Evolutionary conservation across 1,284 basidiomycete species (phyloP).

Genomic region (Cryptococcus amylolentus): DNA sequence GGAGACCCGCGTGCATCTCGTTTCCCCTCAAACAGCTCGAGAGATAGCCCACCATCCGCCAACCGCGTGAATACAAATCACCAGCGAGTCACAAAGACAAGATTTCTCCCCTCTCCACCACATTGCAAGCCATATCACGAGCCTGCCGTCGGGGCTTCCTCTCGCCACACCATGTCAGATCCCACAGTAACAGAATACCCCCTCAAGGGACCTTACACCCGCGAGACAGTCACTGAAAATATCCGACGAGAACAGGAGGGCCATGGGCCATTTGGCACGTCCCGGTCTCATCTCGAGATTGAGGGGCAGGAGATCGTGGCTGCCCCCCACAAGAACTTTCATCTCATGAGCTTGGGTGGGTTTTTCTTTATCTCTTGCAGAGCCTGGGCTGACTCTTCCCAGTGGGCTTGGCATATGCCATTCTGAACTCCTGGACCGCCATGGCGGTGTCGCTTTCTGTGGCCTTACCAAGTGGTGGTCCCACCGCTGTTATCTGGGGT

Average conservation of each 20-base stretch:
- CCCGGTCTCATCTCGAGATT: constrained; percentile 1
- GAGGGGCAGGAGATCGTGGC: neutral
- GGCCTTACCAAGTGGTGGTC: constrained; percentile 43
- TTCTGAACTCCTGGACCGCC: constrained; percentile 31
- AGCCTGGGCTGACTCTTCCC: neutral
- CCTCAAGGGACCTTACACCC: constrained; percentile 24
- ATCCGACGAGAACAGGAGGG: constrained; percentile 25
- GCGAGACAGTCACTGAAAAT: constrained; percentile 18
- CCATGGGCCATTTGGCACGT: constrained; percentile 17
- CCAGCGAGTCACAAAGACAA: too few species aligned
- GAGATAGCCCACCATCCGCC: too few species aligned
- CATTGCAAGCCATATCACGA: too few species aligned
- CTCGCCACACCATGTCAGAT: neutral
- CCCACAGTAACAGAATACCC: neutral
- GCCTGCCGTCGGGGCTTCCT: too few species aligned
- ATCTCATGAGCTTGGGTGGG: constrained; percentile 22
- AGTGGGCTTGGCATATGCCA: constrained; percentile 35
- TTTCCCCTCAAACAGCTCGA: neutral
- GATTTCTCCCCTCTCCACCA: too few species aligned
- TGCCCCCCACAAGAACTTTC: constrained; percentile 19
- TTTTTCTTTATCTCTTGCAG: neutral
- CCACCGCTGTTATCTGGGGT: constrained; percentile 47
- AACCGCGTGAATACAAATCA: too few species aligned
- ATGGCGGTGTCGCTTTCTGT: constrained; percentile 29
- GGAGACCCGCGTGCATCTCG: neutral